A percentile compares a stretch with the other conserved stretches of the same genome.
Evolutionary conservation across 352 stramenopile species (phyloP).

Genomic region (Phytophthora aleatoria): DNA sequence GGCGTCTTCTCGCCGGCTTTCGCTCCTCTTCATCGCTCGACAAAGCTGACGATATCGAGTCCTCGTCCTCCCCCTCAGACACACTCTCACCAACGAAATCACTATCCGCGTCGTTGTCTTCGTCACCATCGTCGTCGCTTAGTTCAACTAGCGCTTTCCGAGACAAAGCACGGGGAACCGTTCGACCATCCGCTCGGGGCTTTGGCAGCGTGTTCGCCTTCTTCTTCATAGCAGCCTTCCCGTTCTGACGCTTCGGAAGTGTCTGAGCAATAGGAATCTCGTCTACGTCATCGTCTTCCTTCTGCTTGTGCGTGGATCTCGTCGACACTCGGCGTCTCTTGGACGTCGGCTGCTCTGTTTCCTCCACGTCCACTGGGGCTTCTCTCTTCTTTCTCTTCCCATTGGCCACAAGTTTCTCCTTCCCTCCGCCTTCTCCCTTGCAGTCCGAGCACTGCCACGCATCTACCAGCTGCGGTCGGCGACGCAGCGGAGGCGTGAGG

Average conservation of each 20-base stretch:
- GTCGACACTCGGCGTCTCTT: conserved; percentile 25
- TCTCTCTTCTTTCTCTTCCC: conserved; percentile 23
- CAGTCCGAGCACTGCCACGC: conserved; percentile 55
- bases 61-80: conserved; percentile 40
- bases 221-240: conserved; percentile 39
- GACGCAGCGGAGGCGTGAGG: conserved; percentile 52
- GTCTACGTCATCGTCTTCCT: conserved; percentile 10
- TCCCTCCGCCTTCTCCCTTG: not conserved
- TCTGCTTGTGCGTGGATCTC: not conserved
- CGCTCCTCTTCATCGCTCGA: conserved; percentile 15
- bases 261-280: conserved; percentile 16
- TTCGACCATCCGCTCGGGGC: conserved; percentile 11
- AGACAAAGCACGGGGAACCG: conserved; percentile 10
- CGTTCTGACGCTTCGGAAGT: conserved; percentile 16
- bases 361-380: not conserved
- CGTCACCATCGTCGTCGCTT: conserved; percentile 24
- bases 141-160: not conserved
- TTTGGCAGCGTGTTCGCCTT: conserved; percentile 20
- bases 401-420: not conserved
- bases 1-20: conserved; percentile 2
- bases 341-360: conserved; percentile 3
- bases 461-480: conserved; percentile 41
- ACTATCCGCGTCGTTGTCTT: conserved; percentile 52
- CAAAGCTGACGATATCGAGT: conserved; percentile 2
- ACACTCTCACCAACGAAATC: conserved; percentile 51